Percentiles rank a stretch among this genome's conserved stretches.
Evolutionary conservation across 2,329 filamentous ascomycete genomes (phyloP).

Genomic region (Fusarium sp.): DNA sequence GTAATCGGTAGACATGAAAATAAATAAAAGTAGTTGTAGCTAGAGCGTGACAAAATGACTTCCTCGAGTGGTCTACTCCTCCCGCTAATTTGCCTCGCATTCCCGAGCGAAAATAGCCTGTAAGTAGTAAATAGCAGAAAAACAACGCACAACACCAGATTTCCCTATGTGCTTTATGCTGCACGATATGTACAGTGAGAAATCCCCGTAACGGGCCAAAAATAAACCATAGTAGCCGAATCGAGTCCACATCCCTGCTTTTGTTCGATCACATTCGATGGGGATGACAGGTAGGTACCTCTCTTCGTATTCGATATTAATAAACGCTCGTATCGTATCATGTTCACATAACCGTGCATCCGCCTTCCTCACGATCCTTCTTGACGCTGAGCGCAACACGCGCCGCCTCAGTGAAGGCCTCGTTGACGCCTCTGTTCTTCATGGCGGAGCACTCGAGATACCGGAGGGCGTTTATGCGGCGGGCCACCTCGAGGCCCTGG

Average conservation of each 20-base stretch:
- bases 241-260: slow-evolving; percentile 1
- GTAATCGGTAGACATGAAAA: slow-evolving; percentile 1
- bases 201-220: not conserved
- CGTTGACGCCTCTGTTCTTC: slow-evolving; percentile 97
- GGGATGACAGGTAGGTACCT: not conserved
- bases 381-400: slow-evolving; percentile 85
- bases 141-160: slow-evolving; percentile 35
- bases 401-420: slow-evolving; percentile 97
- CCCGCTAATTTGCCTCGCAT: not conserved
- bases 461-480: slow-evolving; percentile 89
- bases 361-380: slow-evolving; percentile 69
- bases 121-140: slow-evolving; percentile 7
- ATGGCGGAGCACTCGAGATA: slow-evolving; percentile 99
- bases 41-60: not conserved
- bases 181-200: slow-evolving; percentile 44
- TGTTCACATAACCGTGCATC: slow-evolving; percentile 68
- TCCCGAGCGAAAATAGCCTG: not conserved
- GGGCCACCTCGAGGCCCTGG: slow-evolving; percentile 88
- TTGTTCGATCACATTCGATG: slow-evolving; percentile 4
- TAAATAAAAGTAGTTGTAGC: not conserved
- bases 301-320: slow-evolving; percentile 30
- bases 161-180: slow-evolving; percentile 42
- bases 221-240: slow-evolving; percentile 13
- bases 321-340: slow-evolving; percentile 28
- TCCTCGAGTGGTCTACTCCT: slow-evolving; percentile 23